These are phyloP conservation scores for Begonia loranthoides DNA, from an alignment of 306 rosid species.

Conservation along the genomic window DNA sequence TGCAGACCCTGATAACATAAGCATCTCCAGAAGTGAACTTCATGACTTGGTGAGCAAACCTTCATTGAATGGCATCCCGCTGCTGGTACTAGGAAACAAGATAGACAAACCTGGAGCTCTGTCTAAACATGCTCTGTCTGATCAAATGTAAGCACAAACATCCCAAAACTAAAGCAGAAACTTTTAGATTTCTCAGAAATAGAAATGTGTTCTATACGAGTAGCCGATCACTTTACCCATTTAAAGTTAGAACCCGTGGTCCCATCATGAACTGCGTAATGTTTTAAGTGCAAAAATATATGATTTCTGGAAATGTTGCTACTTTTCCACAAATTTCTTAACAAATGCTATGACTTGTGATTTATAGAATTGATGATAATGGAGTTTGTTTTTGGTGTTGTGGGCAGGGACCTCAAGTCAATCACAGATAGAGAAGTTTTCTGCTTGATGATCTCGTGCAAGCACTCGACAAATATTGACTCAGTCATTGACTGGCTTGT, in stretches of 20 bases:
- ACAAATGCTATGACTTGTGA: too few relatives aligned
- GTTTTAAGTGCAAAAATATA: too few relatives aligned
- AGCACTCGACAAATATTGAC: constrained; percentile 85
- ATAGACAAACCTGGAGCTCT: constrained; percentile 45
- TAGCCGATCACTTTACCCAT: too few relatives aligned
- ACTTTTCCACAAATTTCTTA: too few relatives aligned
- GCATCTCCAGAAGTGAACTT: constrained; percentile 47
- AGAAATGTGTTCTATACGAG: too few relatives aligned
- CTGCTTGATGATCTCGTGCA: constrained; percentile 95
- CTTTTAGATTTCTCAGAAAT: background rate
- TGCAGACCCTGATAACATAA: constrained; percentile 49
- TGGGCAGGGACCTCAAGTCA: constrained; percentile 65
- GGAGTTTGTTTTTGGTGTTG: background rate
- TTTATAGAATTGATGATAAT: too few relatives aligned
- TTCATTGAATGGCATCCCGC: constrained; percentile 49
- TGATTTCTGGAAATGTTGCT: too few relatives aligned
- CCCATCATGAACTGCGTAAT: too few relatives aligned
- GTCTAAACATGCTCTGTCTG: constrained; percentile 40
- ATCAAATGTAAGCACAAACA: constrained; percentile 34
- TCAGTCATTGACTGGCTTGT: constrained; percentile 86
- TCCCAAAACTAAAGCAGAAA: background rate
- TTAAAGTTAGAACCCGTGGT: too few relatives aligned
- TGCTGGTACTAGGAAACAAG: constrained; percentile 59
- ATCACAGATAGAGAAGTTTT: constrained; percentile 84
- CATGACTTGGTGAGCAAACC: constrained; percentile 54